Conservation (phyloP, 1,284 basidiomycete species). For the Bondarzewia mesenterica region DNA sequence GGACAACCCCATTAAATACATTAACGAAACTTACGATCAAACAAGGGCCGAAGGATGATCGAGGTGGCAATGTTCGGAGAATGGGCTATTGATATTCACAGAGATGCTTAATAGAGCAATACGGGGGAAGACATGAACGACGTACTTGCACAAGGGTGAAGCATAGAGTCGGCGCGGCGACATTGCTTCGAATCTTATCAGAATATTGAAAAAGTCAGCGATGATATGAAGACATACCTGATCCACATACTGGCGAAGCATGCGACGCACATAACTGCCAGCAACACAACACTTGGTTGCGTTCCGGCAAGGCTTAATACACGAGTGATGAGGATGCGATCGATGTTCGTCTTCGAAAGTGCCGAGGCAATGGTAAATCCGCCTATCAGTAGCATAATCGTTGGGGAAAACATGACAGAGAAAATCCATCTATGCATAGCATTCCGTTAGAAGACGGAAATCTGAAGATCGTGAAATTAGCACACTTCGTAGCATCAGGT, state of each 20-base stretch:
- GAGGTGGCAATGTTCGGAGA: slow-evolving; percentile 83
- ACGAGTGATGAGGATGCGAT: slow-evolving; percentile 90
- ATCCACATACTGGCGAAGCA: slow-evolving; percentile 99
- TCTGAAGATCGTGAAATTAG: slow-evolving; percentile 11
- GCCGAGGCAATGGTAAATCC: slow-evolving; percentile 99
- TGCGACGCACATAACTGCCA: slow-evolving; percentile 94
- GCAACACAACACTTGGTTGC: slow-evolving; percentile 76
- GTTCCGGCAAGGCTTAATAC: slow-evolving; percentile 89
- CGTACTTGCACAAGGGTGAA: slow-evolving; percentile 91
- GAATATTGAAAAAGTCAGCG: slow-evolving; percentile 9
- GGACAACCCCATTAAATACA: background rate
- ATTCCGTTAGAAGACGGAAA: slow-evolving; percentile 2
- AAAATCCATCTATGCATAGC: slow-evolving; percentile 57
- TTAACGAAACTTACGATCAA: slow-evolving; percentile 67
- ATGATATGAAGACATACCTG: slow-evolving; percentile 42
- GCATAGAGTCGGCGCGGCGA: slow-evolving; percentile 95
- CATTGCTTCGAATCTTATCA: slow-evolving; percentile 56
- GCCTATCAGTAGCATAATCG: slow-evolving; percentile 93
- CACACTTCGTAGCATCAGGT: slow-evolving; percentile 76
- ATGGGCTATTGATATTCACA: slow-evolving; percentile 77
- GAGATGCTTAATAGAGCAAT: slow-evolving; percentile 1
- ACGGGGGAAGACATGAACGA: slow-evolving; percentile 9
- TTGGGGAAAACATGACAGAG: slow-evolving; percentile 81
- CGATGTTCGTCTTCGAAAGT: slow-evolving; percentile 94
- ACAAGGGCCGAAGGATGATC: slow-evolving; percentile 83